These are phyloP conservation scores for Verticillium isaacii DNA, from an alignment of 2,329 filamentous ascomycete species.

Conservation along the genomic window DNA sequence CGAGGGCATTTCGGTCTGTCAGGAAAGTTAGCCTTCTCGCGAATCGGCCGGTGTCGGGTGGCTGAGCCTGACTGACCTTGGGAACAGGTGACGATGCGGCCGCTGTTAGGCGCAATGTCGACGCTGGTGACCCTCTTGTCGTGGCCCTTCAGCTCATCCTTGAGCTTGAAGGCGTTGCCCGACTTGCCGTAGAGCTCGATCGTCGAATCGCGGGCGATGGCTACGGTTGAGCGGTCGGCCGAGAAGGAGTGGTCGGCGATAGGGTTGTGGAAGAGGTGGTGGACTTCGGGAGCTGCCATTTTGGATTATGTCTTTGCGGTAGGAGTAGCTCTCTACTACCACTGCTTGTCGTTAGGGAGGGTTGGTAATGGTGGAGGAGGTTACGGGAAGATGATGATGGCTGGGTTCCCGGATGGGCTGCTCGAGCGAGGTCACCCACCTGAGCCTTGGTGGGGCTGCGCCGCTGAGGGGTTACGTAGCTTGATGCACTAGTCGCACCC, in stretches of 20 bases:
- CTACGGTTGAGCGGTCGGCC: slow-evolving; percentile 79
- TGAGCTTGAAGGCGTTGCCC: slow-evolving; percentile 72
- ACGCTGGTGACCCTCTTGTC: slow-evolving; percentile 97
- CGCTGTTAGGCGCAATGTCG: slow-evolving; percentile 85
- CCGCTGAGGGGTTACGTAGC: not conserved
- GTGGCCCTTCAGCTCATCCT: slow-evolving; percentile 92
- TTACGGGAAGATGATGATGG: not conserved
- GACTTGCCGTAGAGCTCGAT: slow-evolving; percentile 81
- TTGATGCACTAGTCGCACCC: not conserved
- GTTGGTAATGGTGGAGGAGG: not conserved
- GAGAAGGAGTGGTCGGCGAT: slow-evolving; percentile 99
- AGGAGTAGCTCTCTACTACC: slow-evolving; percentile 99
- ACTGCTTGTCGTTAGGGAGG: slow-evolving; percentile 21
- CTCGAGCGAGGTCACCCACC: not conserved
- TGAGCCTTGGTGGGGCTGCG: not conserved
- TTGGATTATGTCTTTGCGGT: slow-evolving; percentile 42
- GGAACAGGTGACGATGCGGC: slow-evolving; percentile 95
- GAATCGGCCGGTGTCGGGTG: not conserved
- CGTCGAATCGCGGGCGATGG: slow-evolving; percentile 83
- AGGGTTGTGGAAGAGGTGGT: slow-evolving; percentile 93
- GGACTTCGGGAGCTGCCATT: slow-evolving; percentile 86
- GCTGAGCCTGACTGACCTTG: slow-evolving; percentile 58
- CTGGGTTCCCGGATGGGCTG: not conserved
- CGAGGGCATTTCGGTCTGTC: slow-evolving; percentile 89
- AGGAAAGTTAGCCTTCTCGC: not conserved